phyloP scores from a whole-genome alignment of 2,329 filamentous ascomycete species.

The Pseudocercospora pini-densiflorae region DNA sequence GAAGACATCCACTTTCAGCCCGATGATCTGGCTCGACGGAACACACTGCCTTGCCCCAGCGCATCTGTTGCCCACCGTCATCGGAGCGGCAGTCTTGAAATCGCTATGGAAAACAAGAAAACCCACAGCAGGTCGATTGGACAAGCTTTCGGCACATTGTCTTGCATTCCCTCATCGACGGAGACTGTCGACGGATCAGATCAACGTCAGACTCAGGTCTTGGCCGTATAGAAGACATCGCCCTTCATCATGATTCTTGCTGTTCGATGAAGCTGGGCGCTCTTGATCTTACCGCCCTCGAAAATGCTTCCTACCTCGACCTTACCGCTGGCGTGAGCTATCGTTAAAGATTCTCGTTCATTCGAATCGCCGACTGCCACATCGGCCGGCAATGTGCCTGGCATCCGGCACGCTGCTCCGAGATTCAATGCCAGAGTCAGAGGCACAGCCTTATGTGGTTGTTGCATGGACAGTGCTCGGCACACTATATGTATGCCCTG shows the following conservation, averaged over 20 bases:
- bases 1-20: neutral
- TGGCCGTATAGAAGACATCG: constrained; percentile 33
- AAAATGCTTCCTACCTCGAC: constrained; percentile 36
- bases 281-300: constrained; percentile 32
- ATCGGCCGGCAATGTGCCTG: constrained; percentile 32
- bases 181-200: neutral
- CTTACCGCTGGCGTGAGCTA: constrained; percentile 37
- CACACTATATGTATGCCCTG: constrained; percentile 44
- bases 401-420: constrained; percentile 45
- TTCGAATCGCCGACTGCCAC: constrained; percentile 22
- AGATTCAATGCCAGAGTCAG: constrained; percentile 49
- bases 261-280: constrained; percentile 37
- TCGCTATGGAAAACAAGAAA: constrained; percentile 52
- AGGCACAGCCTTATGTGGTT: constrained; percentile 51
- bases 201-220: constrained; percentile 5
- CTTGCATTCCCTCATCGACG: neutral
- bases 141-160: neutral
- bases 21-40: neutral
- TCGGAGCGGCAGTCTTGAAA: neutral
- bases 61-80: no score
- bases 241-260: constrained; percentile 38
- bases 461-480: constrained; percentile 50
- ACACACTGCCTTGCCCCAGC: no score
- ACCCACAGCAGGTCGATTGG: constrained; percentile 44
- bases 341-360: constrained; percentile 30